Base-by-base conservation (phyloP, 2,329 filamentous ascomycete species). In the Epichloe festucae region DNA sequence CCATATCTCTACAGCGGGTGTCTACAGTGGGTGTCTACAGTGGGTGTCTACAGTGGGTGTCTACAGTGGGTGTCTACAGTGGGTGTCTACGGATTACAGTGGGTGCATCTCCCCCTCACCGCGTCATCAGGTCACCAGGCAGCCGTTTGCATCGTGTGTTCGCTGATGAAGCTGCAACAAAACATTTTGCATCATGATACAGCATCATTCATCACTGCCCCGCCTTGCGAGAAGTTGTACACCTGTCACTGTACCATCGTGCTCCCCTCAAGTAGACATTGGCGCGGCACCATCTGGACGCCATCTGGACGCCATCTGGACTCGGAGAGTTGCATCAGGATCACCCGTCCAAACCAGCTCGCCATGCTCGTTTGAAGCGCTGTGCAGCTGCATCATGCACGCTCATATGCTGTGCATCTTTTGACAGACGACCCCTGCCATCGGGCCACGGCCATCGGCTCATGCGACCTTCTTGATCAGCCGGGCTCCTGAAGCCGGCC, bases 331-430 rank as follows among this genome's bases (percentile, higher is more conserved):
- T 3, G 3, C 15, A 41, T n/a, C 39, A 41, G 6, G 1, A 38
- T 38, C 34, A 38, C 35, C 38, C 19, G 45, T 47, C 35, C 45
- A n/a, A 23, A 21, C 5, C 19, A 19, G 21, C 15, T 27, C 39
- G 34, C 17, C 19, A 14, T 40, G 36, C 39, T 10, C 47, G 43
- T 27, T 50, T 41, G 41, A 34, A 27, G 49, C 41, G 31, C 31
- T 47, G 14, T 34, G 48, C 49, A 52, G 46, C 50, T 48, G 49
- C 54, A 48, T 39, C 31, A 53, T 55, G 52, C 54, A 54, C 8
- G 53, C 43, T 42, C 23, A 48, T 35, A 48, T 52, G 49, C 46
- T 50, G 46, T 52, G 52, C 49, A 50, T 34, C 17, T n/a, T 41
- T 11, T 36, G 27, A 36, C 6, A 38, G 14, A 3, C 23, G 10